phyloP scores from a whole-genome alignment of 768 basidiomycete species.

The Termitomyces sp. region DNA sequence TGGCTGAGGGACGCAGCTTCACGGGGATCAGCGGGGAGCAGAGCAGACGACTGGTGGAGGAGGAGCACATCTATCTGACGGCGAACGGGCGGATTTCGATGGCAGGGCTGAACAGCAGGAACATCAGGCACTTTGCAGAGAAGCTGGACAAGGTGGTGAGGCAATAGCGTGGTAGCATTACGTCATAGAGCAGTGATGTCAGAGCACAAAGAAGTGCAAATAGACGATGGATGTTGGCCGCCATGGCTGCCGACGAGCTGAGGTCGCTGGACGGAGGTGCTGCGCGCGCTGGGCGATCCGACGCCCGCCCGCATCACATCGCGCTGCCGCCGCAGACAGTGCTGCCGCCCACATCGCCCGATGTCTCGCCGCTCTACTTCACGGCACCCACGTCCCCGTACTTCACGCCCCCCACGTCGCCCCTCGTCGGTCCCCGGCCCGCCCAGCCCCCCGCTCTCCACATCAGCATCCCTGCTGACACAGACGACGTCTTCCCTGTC shows the following conservation, averaged over 20 bases:
- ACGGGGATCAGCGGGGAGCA: constrained; percentile 72
- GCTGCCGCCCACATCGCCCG: constrained; percentile 21
- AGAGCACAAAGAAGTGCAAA: constrained; percentile 15
- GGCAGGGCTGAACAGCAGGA: constrained; percentile 82
- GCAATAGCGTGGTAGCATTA: constrained; percentile 14
- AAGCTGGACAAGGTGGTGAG: constrained; percentile 60
- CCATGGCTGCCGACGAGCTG: constrained; percentile 9
- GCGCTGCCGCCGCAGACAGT: constrained; percentile 23
- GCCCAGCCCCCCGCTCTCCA: constrained; percentile 9
- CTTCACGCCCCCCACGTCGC: constrained; percentile 35
- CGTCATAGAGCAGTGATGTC: constrained; percentile 31
- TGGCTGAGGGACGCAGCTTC: constrained; percentile 44
- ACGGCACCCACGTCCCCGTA: constrained; percentile 42
- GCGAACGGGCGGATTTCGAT: constrained; percentile 88
- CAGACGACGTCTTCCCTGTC: constrained; percentile 32
- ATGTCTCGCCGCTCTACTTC: constrained; percentile 33
- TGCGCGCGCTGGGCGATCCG: not conserved
- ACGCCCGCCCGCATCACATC: constrained; percentile 21
- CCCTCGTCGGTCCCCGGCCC: constrained; percentile 18
- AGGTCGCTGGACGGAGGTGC: not conserved
- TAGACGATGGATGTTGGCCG: constrained; percentile 11
- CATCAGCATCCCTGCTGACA: constrained; percentile 12
- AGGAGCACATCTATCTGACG: constrained; percentile 83
- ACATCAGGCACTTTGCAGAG: constrained; percentile 72
- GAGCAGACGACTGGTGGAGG: constrained; percentile 60